Conservation (phyloP, 371 early-diverging fungal genomes). For the Nematocida sp. region DNA sequence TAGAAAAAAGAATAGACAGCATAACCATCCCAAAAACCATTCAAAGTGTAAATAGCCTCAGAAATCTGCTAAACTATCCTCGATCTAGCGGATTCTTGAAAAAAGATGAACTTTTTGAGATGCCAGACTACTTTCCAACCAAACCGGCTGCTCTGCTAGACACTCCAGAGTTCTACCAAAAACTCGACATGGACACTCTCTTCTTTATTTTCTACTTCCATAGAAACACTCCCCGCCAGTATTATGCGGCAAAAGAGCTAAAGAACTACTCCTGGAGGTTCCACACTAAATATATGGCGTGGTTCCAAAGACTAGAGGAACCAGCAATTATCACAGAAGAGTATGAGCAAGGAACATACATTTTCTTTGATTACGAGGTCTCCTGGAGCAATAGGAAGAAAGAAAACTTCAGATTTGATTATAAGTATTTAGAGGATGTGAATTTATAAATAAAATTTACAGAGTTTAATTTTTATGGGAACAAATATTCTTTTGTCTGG, state of each 20-base stretch:
- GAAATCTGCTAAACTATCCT: constrained; percentile 34
- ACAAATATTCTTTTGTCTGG: neutral
- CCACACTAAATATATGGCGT: constrained; percentile 91
- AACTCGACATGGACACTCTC: constrained; percentile 86
- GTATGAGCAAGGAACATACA: constrained; percentile 92
- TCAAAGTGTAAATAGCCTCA: constrained; percentile 28
- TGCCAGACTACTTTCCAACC: constrained; percentile 60
- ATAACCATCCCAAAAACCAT: constrained; percentile 3
- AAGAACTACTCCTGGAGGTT: constrained; percentile 95
- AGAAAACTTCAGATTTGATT: constrained; percentile 74
- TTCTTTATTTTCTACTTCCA: constrained; percentile 96
- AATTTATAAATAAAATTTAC: constrained; percentile 30
- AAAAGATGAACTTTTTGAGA: constrained; percentile 11
- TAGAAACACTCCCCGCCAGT: constrained; percentile 88
- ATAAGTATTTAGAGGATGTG: constrained; percentile 64
- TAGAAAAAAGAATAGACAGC: constrained; percentile 16
- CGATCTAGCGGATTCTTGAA: neutral
- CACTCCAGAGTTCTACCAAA: constrained; percentile 68
- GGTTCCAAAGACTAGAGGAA: constrained; percentile 97
- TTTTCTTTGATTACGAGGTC: constrained; percentile 95
- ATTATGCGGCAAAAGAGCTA: constrained; percentile 84
- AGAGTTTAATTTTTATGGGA: neutral
- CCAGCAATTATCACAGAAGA: constrained; percentile 88
- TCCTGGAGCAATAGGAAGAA: constrained; percentile 94
- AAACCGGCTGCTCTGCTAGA: constrained; percentile 47